Evolutionary conservation across 164 flowering plant species (phyloP).

Genomic region (Saururus chinensis): DNA sequence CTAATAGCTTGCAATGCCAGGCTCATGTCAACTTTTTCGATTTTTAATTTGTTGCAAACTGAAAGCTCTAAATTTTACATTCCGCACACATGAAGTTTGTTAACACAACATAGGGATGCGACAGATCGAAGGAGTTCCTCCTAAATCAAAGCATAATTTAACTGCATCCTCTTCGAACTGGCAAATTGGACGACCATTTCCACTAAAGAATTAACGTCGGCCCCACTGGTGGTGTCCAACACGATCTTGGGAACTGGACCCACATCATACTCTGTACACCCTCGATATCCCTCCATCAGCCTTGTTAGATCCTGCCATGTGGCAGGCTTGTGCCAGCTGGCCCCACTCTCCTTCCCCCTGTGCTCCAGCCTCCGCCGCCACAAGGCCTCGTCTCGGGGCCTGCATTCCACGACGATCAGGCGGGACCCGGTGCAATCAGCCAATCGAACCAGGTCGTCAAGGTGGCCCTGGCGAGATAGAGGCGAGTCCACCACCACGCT

Average conservation of each 20-base stretch:
- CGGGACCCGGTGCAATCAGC: slow-evolving; percentile 23
- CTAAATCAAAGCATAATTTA: too few relatives aligned
- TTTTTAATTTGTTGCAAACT: too few relatives aligned
- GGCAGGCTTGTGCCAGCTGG: slow-evolving; percentile 63
- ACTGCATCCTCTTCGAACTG: too few relatives aligned
- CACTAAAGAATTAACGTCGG: slow-evolving; percentile 22
- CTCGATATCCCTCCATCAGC: slow-evolving; percentile 46
- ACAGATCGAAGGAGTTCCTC: too few relatives aligned
- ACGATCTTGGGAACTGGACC: slow-evolving; percentile 47
- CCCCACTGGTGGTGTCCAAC: slow-evolving; percentile 44
- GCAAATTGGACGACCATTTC: slow-evolving; percentile 13
- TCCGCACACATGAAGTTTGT: too few relatives aligned
- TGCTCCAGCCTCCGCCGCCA: slow-evolving; percentile 58
- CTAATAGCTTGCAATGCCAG: too few relatives aligned
- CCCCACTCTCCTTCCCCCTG: slow-evolving; percentile 12
- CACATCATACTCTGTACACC: slow-evolving; percentile 54
- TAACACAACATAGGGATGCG: too few relatives aligned
- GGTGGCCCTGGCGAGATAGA: slow-evolving; percentile 46
- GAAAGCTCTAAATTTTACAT: too few relatives aligned
- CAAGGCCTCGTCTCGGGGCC: slow-evolving; percentile 39
- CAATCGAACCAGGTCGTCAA: slow-evolving; percentile 27
- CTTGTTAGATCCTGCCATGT: slow-evolving; percentile 57
- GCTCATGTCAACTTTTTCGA: too few relatives aligned
- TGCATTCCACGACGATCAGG: slow-evolving; percentile 48
- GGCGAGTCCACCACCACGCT: slow-evolving; percentile 64